Percentiles rank a stretch among this genome's conserved stretches.
These are phyloP conservation scores for Hibiscus syriacus DNA, from an alignment of 345 rosid species.

Conservation along the genomic window DNA sequence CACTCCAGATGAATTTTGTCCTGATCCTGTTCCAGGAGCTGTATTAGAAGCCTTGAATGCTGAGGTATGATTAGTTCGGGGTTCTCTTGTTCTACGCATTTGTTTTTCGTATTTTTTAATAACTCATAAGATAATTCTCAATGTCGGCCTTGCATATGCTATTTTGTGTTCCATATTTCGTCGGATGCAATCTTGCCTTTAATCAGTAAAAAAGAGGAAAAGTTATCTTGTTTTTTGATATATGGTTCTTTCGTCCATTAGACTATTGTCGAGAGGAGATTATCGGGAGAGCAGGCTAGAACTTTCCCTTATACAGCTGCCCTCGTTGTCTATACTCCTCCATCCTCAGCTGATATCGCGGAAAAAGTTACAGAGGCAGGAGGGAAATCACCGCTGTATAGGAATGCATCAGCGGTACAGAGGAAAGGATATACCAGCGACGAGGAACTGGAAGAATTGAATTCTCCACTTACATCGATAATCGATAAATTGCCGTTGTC, in stretches of 20 bases:
- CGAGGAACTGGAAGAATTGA: conserved; percentile 79
- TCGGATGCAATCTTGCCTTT: neutral
- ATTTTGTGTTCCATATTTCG: neutral
- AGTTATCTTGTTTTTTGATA: neutral
- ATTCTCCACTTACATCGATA: conserved; percentile 63
- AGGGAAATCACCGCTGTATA: conserved; percentile 30
- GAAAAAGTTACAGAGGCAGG: conserved; percentile 61
- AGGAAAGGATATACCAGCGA: no score
- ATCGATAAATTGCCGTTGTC: conserved; percentile 39
- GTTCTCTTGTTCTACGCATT: neutral
- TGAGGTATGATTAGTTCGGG: conserved; percentile 57
- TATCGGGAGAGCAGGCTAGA: conserved; percentile 37
- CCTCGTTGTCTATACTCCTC: conserved; percentile 56
- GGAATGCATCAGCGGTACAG: conserved; percentile 57
- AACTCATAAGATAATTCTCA: neutral
- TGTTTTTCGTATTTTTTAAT: neutral
- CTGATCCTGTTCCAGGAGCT: conserved; percentile 85
- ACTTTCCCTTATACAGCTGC: no score
- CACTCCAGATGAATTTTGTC: conserved; percentile 95
- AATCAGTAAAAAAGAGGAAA: neutral
- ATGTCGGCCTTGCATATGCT: neutral
- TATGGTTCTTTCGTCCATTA: conserved; percentile 5
- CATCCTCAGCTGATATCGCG: conserved; percentile 45
- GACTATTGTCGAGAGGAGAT: conserved; percentile 52
- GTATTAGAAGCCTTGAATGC: conserved; percentile 83